Base-by-base conservation (phyloP, 768 basidiomycete genomes). In the Phylloporus sp. region DNA sequence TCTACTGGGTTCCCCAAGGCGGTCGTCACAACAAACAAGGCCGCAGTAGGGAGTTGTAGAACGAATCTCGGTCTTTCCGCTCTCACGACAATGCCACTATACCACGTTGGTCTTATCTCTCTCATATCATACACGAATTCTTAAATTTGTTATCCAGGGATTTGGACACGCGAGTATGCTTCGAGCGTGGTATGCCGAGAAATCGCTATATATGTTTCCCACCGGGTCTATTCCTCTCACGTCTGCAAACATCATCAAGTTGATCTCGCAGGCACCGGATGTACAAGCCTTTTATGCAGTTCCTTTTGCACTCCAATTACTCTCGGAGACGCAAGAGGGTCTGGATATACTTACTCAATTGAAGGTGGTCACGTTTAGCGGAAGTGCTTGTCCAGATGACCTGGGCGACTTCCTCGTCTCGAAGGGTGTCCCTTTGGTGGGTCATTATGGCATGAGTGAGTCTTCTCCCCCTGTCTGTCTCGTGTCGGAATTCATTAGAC, bases 361-460 rank as follows among this genome's bases (percentile, higher is more conserved):
- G 57, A 73, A 80, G 39, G 58, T 77, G 15, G 77, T 81, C 26
- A 72, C 70, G 22, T 81, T 73, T 53, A 78, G 76, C 24, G 81
- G 81, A 1, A 76, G 76, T 12, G 68, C 82, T 5, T 71, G 80
- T 39, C 79, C 82, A 42, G 73, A 79, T 36, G 79, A 80, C 40
- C 64, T 82, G 1, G 80, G 82, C 1, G 75, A 80, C 49, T 68
- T 75, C 34, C 70, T 82, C 13, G 73, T 74, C 4, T 69, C 68
- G 0, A 67, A 72, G 27, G 81, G 80, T 1, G 75, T 82, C 4
- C 76, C 73, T 22, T 66, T 83, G 11, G 69, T 78, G 12, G 72
- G 76, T 10, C 67, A 72, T 43, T 80, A 77, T 59, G 81, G 81
- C 65, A 72, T 35, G 72, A 77, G 31, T 79, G 75, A 53, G 71